Evolutionary conservation across 805 yeast genomes (phyloP), one percentile per base, ranked within the genome.

Genomic region (Kuraishia hungarica): DNA sequence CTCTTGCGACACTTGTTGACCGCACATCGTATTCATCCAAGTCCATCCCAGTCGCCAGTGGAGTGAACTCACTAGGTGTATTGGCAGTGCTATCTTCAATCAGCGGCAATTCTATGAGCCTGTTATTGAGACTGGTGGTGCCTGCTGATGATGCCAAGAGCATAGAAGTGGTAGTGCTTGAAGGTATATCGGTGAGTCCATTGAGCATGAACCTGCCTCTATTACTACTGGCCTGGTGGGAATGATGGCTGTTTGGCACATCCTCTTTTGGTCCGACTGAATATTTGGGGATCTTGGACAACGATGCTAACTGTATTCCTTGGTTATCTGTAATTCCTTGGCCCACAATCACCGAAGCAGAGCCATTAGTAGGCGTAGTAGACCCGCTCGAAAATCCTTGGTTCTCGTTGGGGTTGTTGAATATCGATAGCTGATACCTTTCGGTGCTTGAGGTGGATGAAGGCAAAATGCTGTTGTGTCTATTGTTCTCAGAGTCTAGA

Each of bases 1-100:
- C n/a, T n/a, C n/a, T 35, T 10, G 0, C 82, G 81, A 39, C 80
- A 61, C 0, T 84, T 83, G 59, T 66, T 74, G 68, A 64, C 50
- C 68, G 54, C 26, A 54, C 53, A 21, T 56, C 57, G 46, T 60
- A 53, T 26, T 54, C 53, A 23, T 56, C 57, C n/a, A 57, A 55
- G 19, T 58, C 57, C 29, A 54, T 60, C n/a, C 26, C 23, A 54
- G 48, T 62, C 60, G n/a, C 49, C 3, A 22, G n/a, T 47, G 24
- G 22, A 6, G 22, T 47, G 7, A 47, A 47, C 3, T 6, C 21
- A 22, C 8, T 28, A 5, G 28, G 24, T 7, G 29, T 29, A 2
- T 28, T 20, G n/a, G n/a, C 29, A 46, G 19, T 48, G 7, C 29
- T 29, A 13, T 20, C 29, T 20, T 35, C 29, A 3, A 48, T 48